phyloP scores from a whole-genome alignment of 73 alveolate species.

The Paramecium caudatum region DNA sequence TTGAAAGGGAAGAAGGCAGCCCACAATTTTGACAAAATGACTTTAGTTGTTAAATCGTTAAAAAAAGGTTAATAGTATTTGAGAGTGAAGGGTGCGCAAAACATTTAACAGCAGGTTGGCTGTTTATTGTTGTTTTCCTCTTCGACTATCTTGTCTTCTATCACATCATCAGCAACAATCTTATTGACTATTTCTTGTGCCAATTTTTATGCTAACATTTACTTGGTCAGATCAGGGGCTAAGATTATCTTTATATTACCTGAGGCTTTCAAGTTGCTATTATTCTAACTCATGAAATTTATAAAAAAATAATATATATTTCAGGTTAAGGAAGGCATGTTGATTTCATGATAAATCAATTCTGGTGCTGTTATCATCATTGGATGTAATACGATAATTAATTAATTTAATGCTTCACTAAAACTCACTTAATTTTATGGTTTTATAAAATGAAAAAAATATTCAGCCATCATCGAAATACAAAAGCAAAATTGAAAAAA shows the following conservation, averaged over 20 bases:
- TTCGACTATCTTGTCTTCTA: conserved; percentile 21
- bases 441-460: too few relatives aligned
- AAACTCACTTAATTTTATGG: too few relatives aligned
- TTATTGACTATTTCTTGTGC: conserved; percentile 47
- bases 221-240: conserved; percentile 4
- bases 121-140: conserved; percentile 36
- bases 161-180: conserved; percentile 59
- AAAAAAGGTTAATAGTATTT: conserved; percentile 63
- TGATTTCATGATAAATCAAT: conserved; percentile 54
- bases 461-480: too few relatives aligned
- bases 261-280: neutral
- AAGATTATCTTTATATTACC: neutral
- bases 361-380: conserved; percentile 42
- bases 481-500: too few relatives aligned
- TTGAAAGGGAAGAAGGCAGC: conserved; percentile 84
- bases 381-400: too few relatives aligned
- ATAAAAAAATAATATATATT: neutral
- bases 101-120: conserved; percentile 59
- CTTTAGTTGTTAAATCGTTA: conserved; percentile 8
- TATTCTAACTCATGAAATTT: conserved; percentile 15
- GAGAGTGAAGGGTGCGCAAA: conserved; percentile 55
- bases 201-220: neutral
- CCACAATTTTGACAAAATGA: conserved; percentile 50
- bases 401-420: too few relatives aligned
- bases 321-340: conserved; percentile 64